Percentiles rank a stretch among this genome's conserved stretches.
Evolutionary conservation across 768 basidiomycete species (phyloP).

Genomic region (Tricholoma sp.): DNA sequence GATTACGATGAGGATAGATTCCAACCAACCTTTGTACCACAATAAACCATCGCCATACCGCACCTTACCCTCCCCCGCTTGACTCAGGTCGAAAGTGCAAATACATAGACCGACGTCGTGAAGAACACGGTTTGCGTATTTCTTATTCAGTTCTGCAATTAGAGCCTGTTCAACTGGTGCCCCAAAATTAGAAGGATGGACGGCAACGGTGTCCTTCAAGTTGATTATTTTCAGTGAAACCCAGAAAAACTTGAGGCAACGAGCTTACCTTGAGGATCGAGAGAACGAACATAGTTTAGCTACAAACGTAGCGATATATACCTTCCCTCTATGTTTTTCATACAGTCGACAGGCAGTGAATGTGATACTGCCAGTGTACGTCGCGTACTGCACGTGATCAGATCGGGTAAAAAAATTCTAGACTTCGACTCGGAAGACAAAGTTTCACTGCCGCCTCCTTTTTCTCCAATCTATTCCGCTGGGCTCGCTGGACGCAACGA

Average conservation of each 20-base stretch:
- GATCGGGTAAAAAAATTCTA: conserved; percentile 10
- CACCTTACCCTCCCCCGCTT: conserved; percentile 88
- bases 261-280: conserved; percentile 37
- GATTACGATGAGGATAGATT: background rate
- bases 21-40: conserved; percentile 81
- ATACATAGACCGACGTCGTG: conserved; percentile 91
- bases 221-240: background rate
- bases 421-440: background rate
- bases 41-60: conserved; percentile 92
- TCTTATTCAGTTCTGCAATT: conserved; percentile 85
- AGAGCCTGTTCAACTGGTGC: conserved; percentile 74
- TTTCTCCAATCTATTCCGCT: background rate
- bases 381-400: conserved; percentile 8
- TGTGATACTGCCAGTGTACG: too few relatives aligned
- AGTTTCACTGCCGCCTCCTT: too few relatives aligned
- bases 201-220: conserved; percentile 89
- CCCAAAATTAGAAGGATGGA: conserved; percentile 86
- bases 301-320: background rate
- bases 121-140: conserved; percentile 89
- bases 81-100: conserved; percentile 80
- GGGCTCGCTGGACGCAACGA: background rate
- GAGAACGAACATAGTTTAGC: conserved; percentile 37
- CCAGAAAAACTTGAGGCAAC: background rate
- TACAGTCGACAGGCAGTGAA: too few relatives aligned
- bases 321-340: background rate